Percentiles rank a stretch among this genome's conserved stretches.
phyloP scores from a whole-genome alignment of 2,329 filamentous ascomycete genomes.

The Alternaria burnsii region DNA sequence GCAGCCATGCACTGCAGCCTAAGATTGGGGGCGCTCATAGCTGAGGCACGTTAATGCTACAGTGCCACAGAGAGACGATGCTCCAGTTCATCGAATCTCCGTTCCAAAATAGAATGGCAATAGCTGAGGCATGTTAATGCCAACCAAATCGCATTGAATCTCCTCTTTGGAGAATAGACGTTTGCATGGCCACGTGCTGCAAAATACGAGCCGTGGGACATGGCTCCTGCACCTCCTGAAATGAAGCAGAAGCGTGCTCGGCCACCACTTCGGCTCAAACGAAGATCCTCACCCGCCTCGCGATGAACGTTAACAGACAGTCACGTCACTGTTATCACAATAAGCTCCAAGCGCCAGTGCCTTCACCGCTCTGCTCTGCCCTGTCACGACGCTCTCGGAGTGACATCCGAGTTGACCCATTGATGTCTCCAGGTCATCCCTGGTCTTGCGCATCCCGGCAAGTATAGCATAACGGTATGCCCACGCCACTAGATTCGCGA shows the following conservation, averaged over 20 bases:
- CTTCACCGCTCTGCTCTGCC: background rate
- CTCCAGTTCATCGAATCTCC: background rate
- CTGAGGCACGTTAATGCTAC: conserved; percentile 6
- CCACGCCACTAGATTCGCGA: conserved; percentile 7
- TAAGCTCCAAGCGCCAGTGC: background rate
- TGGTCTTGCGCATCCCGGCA: background rate
- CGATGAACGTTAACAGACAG: background rate
- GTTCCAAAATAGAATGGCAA: background rate
- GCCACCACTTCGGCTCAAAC: background rate
- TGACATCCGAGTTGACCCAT: background rate
- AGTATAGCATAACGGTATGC: conserved; percentile 4
- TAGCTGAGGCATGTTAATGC: background rate
- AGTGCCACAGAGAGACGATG: background rate
- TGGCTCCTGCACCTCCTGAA: conserved; percentile 1
- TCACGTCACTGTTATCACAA: background rate
- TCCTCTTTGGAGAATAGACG: background rate
- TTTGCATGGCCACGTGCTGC: background rate
- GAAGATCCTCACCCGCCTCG: background rate
- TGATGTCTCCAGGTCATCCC: background rate
- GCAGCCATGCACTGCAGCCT: conserved; percentile 1
- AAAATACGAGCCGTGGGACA: background rate
- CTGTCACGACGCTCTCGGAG: background rate
- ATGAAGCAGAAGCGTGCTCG: background rate
- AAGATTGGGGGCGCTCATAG: conserved; percentile 8
- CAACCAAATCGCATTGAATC: background rate